A percentile compares a stretch with the other conserved stretches of the same genome.
phyloP scores from a whole-genome alignment of 139 green algal species.

The Tetradesmus obliquus region DNA sequence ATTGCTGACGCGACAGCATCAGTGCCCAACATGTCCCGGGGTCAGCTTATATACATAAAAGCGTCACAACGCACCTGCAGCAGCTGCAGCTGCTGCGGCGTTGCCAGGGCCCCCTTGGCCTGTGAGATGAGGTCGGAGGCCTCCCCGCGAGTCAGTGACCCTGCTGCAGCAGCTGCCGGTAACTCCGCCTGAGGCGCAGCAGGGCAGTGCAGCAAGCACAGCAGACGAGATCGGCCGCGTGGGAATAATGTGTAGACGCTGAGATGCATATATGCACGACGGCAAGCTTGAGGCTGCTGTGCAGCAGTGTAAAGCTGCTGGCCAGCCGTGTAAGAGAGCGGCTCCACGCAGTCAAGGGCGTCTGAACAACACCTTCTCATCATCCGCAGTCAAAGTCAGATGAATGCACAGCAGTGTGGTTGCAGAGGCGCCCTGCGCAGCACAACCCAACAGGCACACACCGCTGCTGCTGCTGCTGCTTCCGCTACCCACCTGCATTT shows the following conservation, averaged over 20 bases:
- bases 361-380: no score
- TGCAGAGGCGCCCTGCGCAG: background rate
- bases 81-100: slow-evolving; percentile 10
- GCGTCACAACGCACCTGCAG: background rate
- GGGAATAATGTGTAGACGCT: no score
- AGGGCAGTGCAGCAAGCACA: background rate
- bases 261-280: background rate
- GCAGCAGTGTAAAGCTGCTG: no score
- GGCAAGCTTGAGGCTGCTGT: no score
- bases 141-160: background rate
- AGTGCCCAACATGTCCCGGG: no score
- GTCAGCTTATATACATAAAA: no score
- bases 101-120: background rate
- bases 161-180: background rate
- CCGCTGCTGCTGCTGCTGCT: background rate
- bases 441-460: background rate
- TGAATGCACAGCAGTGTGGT: background rate
- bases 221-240: background rate
- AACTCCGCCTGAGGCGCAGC: background rate
- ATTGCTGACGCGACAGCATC: no score
- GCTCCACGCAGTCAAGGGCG: no score
- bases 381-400: no score
- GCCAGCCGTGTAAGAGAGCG: no score
- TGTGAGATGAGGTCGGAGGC: background rate
- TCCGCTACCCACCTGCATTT: background rate